Conservation (phyloP, 2,329 filamentous ascomycete genomes). For the Metarhizium rileyi region DNA sequence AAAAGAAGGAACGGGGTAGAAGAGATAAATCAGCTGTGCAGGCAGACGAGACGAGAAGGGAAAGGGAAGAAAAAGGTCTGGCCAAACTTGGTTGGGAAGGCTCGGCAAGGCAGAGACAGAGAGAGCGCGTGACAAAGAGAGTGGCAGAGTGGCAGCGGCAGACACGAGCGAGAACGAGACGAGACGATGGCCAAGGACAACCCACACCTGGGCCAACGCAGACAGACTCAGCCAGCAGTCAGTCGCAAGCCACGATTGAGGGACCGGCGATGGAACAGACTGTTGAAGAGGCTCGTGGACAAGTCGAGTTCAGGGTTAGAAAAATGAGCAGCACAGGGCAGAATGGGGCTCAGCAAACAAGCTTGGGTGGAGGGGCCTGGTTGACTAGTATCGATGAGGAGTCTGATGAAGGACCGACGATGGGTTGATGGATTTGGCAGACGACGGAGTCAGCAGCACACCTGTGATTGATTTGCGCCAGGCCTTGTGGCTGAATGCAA, state of each 20-base stretch:
- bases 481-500: background rate
- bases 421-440: background rate
- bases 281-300: background rate
- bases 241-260: constrained; percentile 6
- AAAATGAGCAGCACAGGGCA: constrained; percentile 4
- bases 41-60: constrained; percentile 3
- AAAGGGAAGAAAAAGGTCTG: constrained; percentile 4
- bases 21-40: constrained; percentile 3
- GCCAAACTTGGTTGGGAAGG: background rate
- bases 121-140: too few species aligned
- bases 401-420: too few species aligned
- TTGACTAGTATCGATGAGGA: too few species aligned
- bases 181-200: background rate
- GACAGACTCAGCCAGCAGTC: background rate
- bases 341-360: constrained; percentile 2
- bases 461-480: background rate
- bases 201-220: too few species aligned
- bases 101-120: background rate
- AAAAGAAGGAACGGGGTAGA: constrained; percentile 17
- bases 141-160: background rate
- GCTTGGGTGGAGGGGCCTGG: constrained; percentile 1
- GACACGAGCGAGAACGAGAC: background rate
- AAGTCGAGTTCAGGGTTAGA: constrained; percentile 1
- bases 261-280: background rate
- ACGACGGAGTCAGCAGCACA: background rate